Percentiles rank a stretch among this genome's conserved stretches.
These are phyloP conservation scores for Raphanus raphanistrum DNA, from an alignment of 345 rosid species.

Conservation along the genomic window DNA sequence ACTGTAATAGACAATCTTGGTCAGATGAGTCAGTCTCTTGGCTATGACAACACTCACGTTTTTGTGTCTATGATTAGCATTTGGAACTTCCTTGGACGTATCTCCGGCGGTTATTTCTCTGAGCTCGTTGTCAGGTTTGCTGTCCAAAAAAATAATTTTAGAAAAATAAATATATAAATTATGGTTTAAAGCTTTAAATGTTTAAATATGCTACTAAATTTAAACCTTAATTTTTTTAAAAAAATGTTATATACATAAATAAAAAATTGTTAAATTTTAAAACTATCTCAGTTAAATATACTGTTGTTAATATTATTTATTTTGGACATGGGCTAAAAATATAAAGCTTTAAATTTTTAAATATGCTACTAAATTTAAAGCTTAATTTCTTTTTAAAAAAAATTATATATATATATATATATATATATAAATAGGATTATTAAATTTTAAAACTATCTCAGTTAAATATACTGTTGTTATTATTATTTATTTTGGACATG, in stretches of 20 bases:
- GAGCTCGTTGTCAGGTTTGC: conserved; percentile 81
- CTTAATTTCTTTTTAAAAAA: no score
- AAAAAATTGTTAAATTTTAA: no score
- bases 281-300: no score
- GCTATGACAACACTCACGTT: conserved; percentile 77
- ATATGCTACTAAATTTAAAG: neutral
- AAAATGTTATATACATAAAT: no score
- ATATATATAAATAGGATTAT: no score
- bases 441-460: no score
- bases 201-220: neutral
- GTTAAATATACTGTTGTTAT: no score
- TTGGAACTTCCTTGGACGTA: conserved; percentile 97
- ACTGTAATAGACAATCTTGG: conserved; percentile 97
- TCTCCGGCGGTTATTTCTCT: conserved; percentile 95
- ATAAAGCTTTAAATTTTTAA: no score
- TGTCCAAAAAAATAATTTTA: neutral
- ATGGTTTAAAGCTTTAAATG: neutral
- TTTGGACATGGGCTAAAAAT: neutral
- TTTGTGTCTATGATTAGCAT: conserved; percentile 96
- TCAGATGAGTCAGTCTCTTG: conserved; percentile 91
- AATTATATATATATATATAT: no score
- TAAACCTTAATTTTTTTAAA: neutral
- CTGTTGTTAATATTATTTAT: no score
- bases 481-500: neutral
- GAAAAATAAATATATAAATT: neutral